Base-by-base conservation (phyloP, 2,329 filamentous ascomycete genomes). In the Xylaria polymorpha region DNA sequence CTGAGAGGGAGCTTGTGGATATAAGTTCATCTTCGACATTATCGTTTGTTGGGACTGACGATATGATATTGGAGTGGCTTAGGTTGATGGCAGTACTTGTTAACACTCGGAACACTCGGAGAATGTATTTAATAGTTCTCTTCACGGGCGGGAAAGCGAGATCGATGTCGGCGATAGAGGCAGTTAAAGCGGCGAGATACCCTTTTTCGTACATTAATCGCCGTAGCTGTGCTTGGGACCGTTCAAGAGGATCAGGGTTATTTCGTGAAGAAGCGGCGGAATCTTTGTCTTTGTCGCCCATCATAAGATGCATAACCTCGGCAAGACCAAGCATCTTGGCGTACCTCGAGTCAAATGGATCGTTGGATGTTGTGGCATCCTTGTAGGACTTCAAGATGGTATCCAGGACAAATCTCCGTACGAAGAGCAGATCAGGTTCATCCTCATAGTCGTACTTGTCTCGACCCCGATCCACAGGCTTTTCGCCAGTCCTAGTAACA, bases 141-240 rank as follows among this genome's bases (percentile, higher is more conserved):
- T 97, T 97, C 18, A 97, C 93, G 32, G 93, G 92, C 0, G 95
- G 94, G 80, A 97, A 98, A 74, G 97, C 97, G 70, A 99, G 88
- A 78, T 98, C 96, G 68, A 99, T 92, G 76, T 99, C 97, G 20
- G 96, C 94, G 74, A 99, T 94, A 0, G 97, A 97, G 14, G 91
- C 89, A 1, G 96, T 98, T 68, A 99, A 83, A 57, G 95, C 92
- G 29, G 92, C 88, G 70, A 98, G 91, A 79, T 96, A 97, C 65
- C 97, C 94, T 83, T 98, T 99, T 82, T 99, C 96, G 76, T 97
- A 98, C 96, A 99, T 99, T 69, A 98, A 90, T 73, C 94, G 93
- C 41, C 93, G 91, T 74, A 99, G 87, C 77, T 97, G 94, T 75
- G 92, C 90, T 71, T 94, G 92, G 8, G 94, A 94, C 51, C 85